Conservation (phyloP, 805 yeast genomes). For the Yarrowia sp. region DNA sequence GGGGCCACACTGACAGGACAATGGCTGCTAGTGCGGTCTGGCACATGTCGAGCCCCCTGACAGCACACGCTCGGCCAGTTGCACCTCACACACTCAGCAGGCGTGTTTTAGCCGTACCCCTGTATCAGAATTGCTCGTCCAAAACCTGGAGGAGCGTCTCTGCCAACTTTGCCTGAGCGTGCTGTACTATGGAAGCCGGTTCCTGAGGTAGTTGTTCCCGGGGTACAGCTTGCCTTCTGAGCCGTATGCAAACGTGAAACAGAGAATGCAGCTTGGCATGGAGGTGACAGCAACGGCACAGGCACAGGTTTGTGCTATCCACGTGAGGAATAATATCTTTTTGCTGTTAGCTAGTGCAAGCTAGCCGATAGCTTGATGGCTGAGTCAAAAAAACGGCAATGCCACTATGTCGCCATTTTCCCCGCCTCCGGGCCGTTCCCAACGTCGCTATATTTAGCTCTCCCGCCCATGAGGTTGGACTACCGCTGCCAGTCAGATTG, state of each 20-base stretch:
- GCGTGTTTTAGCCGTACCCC: conserved; percentile 17
- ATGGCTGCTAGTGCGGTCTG: not conserved
- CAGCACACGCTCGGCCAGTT: not conserved
- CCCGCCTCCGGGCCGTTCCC: too few species aligned
- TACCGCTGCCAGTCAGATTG: not conserved
- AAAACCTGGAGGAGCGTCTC: not conserved
- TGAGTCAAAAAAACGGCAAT: too few species aligned
- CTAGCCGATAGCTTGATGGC: not conserved
- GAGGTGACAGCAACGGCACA: conserved; percentile 23
- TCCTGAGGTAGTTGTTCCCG: conserved; percentile 6
- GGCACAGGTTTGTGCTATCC: not conserved
- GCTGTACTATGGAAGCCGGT: not conserved
- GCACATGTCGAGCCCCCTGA: not conserved
- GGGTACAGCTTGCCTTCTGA: conserved; percentile 18
- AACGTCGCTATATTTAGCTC: too few species aligned
- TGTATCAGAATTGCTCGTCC: conserved; percentile 3
- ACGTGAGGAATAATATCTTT: conserved; percentile 12
- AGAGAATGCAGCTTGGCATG: conserved; percentile 16
- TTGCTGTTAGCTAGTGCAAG: too few species aligned
- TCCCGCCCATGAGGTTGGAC: not conserved
- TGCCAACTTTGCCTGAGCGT: not conserved
- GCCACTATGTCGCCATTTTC: too few species aligned
- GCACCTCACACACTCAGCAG: not conserved
- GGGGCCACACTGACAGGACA: not conserved
- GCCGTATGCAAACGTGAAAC: conserved; percentile 26